Conservation (phyloP, 768 basidiomycete species). For the Rhodotorula taiwanensis region DNA sequence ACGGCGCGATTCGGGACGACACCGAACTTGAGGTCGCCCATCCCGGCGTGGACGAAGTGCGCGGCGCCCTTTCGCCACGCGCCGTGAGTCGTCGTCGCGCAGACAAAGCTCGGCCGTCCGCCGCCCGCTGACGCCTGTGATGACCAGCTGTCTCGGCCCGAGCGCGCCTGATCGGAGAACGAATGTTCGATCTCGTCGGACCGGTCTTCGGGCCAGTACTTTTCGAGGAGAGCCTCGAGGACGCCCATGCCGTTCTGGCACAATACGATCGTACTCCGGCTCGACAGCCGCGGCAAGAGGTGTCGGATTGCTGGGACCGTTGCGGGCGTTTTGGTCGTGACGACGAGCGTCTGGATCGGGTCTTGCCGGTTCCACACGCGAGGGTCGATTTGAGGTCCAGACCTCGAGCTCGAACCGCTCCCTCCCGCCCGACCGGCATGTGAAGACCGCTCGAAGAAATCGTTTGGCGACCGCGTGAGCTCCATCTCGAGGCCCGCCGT, state of each 20-base stretch:
- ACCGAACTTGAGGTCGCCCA: constrained; percentile 68
- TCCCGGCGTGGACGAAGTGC: constrained; percentile 63
- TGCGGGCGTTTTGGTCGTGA: constrained; percentile 70
- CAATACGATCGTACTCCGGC: constrained; percentile 75
- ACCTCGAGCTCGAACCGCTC: not conserved
- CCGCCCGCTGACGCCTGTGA: constrained; percentile 43
- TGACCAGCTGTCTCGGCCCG: not conserved
- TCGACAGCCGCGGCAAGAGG: constrained; percentile 59
- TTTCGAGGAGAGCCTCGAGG: constrained; percentile 64
- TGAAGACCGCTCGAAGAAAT: not conserved
- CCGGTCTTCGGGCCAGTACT: constrained; percentile 59
- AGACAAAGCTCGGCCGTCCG: constrained; percentile 73
- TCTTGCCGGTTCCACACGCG: constrained; percentile 23
- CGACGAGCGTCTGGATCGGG: constrained; percentile 67
- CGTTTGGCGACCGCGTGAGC: constrained; percentile 20
- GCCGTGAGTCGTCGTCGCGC: constrained; percentile 76
- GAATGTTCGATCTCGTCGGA: constrained; percentile 1
- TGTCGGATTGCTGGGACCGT: constrained; percentile 56
- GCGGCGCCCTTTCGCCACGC: constrained; percentile 53
- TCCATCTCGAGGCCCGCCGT: constrained; percentile 40
- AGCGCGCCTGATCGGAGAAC: too few species aligned
- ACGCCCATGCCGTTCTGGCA: constrained; percentile 92
- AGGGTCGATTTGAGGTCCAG: constrained; percentile 9
- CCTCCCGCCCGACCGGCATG: too few species aligned
- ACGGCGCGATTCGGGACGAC: constrained; percentile 63